Evolutionary conservation across 78 protist species (phyloP).

Genomic region (Planoprotostelium fungivorum): DNA sequence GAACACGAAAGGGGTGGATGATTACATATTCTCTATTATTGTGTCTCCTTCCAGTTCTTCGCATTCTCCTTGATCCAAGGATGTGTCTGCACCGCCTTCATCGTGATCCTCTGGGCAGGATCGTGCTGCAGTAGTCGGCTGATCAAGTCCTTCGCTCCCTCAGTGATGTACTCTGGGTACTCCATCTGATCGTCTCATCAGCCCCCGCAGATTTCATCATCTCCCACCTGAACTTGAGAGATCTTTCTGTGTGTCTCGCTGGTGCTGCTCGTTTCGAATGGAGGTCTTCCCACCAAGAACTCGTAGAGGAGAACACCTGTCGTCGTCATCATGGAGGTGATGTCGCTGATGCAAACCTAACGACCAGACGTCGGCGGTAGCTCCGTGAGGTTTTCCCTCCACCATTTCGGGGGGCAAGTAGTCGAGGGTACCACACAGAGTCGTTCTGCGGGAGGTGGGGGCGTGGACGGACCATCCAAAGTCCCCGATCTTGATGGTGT

Average conservation of each 20-base stretch:
- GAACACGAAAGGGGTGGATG: too few relatives aligned
- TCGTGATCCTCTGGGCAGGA: slow-evolving; percentile 40
- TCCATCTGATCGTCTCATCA: slow-evolving; percentile 6
- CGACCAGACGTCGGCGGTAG: slow-evolving; percentile 25
- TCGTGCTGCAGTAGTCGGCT: slow-evolving; percentile 21
- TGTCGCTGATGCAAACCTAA: slow-evolving; percentile 12
- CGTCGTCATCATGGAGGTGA: not conserved
- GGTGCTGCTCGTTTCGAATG: slow-evolving; percentile 11
- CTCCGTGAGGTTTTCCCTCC: slow-evolving; percentile 71
- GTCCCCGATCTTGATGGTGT: slow-evolving; percentile 94
- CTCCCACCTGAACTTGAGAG: not conserved
- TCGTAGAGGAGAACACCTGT: slow-evolving; percentile 21
- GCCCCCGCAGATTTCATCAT: slow-evolving; percentile 6
- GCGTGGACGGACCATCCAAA: slow-evolving; percentile 97
- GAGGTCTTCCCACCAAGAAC: slow-evolving; percentile 39
- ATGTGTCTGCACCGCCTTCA: slow-evolving; percentile 27
- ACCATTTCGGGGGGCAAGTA: slow-evolving; percentile 96
- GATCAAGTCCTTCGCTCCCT: slow-evolving; percentile 42
- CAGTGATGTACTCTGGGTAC: slow-evolving; percentile 34
- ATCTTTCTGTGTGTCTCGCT: not conserved
- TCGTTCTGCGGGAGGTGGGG: slow-evolving; percentile 59
- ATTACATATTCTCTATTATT: too few relatives aligned
- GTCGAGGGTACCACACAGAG: slow-evolving; percentile 96
- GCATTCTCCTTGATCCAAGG: slow-evolving; percentile 52
- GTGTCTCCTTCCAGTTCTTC: not conserved